These are phyloP conservation scores for Berberis thunbergii DNA, from an alignment of 164 flowering plant species.

Conservation along the genomic window DNA sequence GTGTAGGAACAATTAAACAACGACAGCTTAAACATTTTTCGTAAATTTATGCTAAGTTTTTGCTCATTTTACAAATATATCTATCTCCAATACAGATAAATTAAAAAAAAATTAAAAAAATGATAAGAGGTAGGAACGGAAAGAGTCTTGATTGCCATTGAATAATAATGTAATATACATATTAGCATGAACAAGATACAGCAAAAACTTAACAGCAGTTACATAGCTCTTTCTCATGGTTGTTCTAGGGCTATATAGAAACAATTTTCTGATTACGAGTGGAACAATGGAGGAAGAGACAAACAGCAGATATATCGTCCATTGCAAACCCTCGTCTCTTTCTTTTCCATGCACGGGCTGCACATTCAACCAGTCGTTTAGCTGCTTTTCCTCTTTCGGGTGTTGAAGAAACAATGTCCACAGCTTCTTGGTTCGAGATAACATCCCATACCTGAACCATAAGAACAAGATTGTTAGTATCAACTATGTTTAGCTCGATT, in stretches of 20 bases:
- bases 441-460: conserved; percentile 87
- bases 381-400: conserved; percentile 61
- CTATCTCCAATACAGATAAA: too few species aligned
- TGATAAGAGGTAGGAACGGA: neutral
- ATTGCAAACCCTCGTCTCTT: conserved; percentile 56
- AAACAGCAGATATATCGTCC: conserved; percentile 93
- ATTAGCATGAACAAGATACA: conserved; percentile 1
- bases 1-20: too few species aligned
- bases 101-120: too few species aligned
- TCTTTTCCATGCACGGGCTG: conserved; percentile 64
- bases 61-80: too few species aligned
- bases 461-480: neutral
- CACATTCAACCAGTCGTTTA: conserved; percentile 57
- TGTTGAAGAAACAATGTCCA: conserved; percentile 62
- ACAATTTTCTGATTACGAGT: conserved; percentile 11
- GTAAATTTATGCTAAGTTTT: too few species aligned
- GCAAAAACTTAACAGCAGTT: neutral
- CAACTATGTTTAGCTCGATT: neutral
- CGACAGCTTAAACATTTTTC: too few species aligned
- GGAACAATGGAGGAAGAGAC: conserved; percentile 68
- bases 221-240: conserved; percentile 7
- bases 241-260: conserved; percentile 1
- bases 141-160: neutral
- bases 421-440: conserved; percentile 84
- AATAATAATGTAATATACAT: neutral